A percentile compares a stretch with the other conserved stretches of the same genome.
Evolutionary conservation across 2,329 filamentous ascomycete genomes (phyloP).

Genomic region (Purpureocillium lavendulum): DNA sequence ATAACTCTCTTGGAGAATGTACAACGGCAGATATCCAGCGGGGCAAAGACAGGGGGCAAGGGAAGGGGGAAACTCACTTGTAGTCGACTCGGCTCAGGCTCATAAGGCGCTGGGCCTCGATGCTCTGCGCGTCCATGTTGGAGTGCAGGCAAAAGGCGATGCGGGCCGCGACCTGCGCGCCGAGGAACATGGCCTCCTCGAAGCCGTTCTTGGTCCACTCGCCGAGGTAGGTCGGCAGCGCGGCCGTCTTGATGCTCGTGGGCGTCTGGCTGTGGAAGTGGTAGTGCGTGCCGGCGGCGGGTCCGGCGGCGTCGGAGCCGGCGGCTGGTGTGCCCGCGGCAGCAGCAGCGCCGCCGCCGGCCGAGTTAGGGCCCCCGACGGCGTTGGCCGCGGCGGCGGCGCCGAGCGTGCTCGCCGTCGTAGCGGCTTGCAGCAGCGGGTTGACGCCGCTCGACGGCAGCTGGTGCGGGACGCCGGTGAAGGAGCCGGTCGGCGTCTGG

Average conservation of each 20-base stretch:
- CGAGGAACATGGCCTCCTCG: slow-evolving; percentile 81
- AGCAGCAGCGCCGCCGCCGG: slow-evolving; percentile 23
- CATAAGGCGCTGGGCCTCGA: slow-evolving; percentile 47
- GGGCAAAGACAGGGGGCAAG: neutral
- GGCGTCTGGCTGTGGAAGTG: slow-evolving; percentile 65
- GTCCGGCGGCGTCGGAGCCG: slow-evolving; percentile 30
- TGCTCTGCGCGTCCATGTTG: slow-evolving; percentile 42
- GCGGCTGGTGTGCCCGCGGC: slow-evolving; percentile 27
- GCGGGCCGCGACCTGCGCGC: slow-evolving; percentile 73
- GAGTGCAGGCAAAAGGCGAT: slow-evolving; percentile 49
- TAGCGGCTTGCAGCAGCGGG: slow-evolving; percentile 84
- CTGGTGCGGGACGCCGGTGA: slow-evolving; percentile 46
- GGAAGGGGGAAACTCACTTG: slow-evolving; percentile 37
- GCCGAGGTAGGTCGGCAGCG: slow-evolving; percentile 74
- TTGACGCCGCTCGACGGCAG: slow-evolving; percentile 61
- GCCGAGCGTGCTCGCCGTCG: slow-evolving; percentile 56
- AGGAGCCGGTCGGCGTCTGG: slow-evolving; percentile 71
- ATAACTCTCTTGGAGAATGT: too few species aligned
- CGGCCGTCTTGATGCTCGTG: slow-evolving; percentile 71
- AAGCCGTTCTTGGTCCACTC: slow-evolving; percentile 79
- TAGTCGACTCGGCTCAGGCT: slow-evolving; percentile 51
- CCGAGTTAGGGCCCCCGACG: slow-evolving; percentile 12
- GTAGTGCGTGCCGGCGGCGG: slow-evolving; percentile 23
- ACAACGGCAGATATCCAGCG: too few species aligned
- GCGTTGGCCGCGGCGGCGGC: slow-evolving; percentile 32